Conservation (phyloP, 768 basidiomycete genomes). For the Naganishia onofrii region DNA sequence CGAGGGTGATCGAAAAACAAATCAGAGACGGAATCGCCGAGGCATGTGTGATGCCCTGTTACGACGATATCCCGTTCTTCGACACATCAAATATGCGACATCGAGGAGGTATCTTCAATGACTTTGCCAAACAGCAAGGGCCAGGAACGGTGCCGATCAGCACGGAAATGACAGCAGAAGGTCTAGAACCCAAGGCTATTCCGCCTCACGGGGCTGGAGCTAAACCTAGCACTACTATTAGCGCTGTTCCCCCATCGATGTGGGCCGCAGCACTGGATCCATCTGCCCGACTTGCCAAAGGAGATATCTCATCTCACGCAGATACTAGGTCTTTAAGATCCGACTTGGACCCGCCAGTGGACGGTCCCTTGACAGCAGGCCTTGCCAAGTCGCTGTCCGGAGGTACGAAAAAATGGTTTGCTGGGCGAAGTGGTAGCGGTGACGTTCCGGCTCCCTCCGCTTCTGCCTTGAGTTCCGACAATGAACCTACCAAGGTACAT, state of each 20-base stretch:
- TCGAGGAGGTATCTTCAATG: constrained; percentile 86
- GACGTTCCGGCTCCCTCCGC: background rate
- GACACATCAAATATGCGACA: constrained; percentile 63
- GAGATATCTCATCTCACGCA: background rate
- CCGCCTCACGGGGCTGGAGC: background rate
- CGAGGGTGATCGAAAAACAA: constrained; percentile 81
- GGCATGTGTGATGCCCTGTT: constrained; percentile 90
- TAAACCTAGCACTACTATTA: background rate
- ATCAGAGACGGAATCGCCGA: constrained; percentile 87
- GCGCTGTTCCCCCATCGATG: constrained; percentile 10
- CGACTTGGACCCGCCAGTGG: background rate
- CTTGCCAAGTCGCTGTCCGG: constrained; percentile 31
- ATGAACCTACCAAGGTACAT: background rate
- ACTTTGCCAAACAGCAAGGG: constrained; percentile 57
- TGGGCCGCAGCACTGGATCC: constrained; percentile 23
- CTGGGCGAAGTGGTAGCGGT: constrained; percentile 3
- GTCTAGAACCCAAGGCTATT: constrained; percentile 24
- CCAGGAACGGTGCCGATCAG: constrained; percentile 17
- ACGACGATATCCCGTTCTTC: constrained; percentile 98
- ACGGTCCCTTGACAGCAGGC: constrained; percentile 10
- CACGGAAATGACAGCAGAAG: constrained; percentile 20
- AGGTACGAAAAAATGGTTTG: constrained; percentile 40
- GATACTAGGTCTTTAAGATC: background rate
- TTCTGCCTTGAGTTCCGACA: background rate
- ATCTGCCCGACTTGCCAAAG: background rate